Evolutionary conservation across 2,329 filamentous ascomycete genomes (phyloP), one percentile per base, ranked within the genome.

Genomic region (Mycosphaerelloides madeirae): DNA sequence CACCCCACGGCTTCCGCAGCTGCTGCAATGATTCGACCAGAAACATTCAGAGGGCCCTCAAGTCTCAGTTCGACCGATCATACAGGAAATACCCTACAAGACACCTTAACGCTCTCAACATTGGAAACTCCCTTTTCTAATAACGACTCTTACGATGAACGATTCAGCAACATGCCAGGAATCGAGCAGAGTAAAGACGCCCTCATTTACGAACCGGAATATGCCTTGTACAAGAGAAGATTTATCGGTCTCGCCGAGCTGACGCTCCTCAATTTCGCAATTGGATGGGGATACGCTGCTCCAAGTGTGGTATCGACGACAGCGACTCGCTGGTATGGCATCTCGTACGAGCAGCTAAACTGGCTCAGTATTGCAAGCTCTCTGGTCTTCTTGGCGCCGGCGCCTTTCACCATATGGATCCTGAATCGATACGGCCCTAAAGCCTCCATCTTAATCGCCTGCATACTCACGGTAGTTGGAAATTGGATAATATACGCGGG

Each of bases 361-460:
- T 95, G 90, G 89, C 76, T 95, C 52, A 88, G 84, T 60, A 95
- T 84, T 1, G 83, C 76, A 29, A 94, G 91, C 63, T 73, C 94
- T 38, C 89, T 96, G 62, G 73, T 87, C 41, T 95, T 94, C 60
- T 79, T 85, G 33, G 73, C 77, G 56, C 73, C 81, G 32, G 81
- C 80, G 38, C 90, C 90, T 46, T 76, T 46, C 34, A 78, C 80
- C 37, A 84, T 95, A 59, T 84, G 81, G 64, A 79, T 82, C 29
- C 76, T 96, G 22, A 86, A 94, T 65, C 78, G 73, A 58, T 71
- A 75, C 38, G 87, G 88, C 0, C 85, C 88, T 2, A 88, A 85
- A 65, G 74, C 76, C 32, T 81, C 87, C 43, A 86, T 95, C 61
- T 73, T 91, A 47, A 73, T 74, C 22, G 76, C 87, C 1, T 84